Evolutionary conservation across 2,329 filamentous ascomycete genomes (phyloP).

Genomic region (Paecilomyces sp.): DNA sequence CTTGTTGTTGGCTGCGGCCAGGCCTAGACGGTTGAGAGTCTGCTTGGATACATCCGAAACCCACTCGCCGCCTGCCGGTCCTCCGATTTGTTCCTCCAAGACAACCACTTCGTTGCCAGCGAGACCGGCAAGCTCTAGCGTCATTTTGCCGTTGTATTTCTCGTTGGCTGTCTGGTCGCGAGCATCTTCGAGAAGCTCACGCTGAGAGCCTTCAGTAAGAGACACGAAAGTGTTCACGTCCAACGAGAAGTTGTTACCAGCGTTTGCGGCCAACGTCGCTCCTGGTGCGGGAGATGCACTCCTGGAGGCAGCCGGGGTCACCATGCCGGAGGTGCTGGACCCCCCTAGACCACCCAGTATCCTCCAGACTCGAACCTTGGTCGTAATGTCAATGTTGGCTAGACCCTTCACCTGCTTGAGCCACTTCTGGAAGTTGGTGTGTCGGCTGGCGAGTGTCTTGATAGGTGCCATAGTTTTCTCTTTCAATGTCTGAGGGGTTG

Average conservation of each 20-base stretch:
- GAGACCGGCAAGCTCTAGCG: conserved; percentile 60
- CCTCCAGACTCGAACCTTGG: conserved; percentile 72
- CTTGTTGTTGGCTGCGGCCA: conserved; percentile 35
- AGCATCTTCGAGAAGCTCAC: conserved; percentile 54
- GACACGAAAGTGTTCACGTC: conserved; percentile 56
- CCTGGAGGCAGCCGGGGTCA: conserved; percentile 37
- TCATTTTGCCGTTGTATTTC: conserved; percentile 70
- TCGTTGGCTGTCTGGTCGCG: conserved; percentile 64
- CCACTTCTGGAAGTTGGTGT: conserved; percentile 65
- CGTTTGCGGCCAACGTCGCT: conserved; percentile 32
- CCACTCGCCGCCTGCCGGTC: conserved; percentile 48
- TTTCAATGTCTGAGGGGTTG: conserved; percentile 54
- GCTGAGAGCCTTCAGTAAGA: conserved; percentile 56
- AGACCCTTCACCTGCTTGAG: conserved; percentile 64
- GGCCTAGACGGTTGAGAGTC: conserved; percentile 42
- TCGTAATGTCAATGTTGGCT: conserved; percentile 58
- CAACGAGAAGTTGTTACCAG: conserved; percentile 49
- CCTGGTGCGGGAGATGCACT: conserved; percentile 39
- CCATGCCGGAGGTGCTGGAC: conserved; percentile 35
- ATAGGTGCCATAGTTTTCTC: conserved; percentile 56
- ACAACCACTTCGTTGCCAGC: conserved; percentile 69
- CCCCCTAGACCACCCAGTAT: conserved; percentile 43
- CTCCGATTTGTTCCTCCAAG: conserved; percentile 69
- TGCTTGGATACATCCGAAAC: conserved; percentile 42
- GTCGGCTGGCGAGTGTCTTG: conserved; percentile 63